Base-by-base conservation (phyloP, 1,139 yeast species). In the Kurtzmaniella natalensis region DNA sequence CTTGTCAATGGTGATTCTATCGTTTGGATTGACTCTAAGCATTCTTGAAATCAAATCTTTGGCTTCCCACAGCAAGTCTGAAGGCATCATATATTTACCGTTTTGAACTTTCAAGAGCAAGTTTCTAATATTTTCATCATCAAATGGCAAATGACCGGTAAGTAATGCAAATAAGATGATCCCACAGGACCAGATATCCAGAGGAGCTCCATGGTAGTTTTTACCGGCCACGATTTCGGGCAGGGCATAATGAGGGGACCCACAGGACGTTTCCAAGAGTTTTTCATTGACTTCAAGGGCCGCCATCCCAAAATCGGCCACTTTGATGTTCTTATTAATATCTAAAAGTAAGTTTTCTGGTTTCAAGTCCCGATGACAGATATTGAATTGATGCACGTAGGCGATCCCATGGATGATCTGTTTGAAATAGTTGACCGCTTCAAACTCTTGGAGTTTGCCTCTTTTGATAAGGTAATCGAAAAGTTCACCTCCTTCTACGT, bases 241-340 rank as follows among this genome's bases (percentile, higher is more conserved):
- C 10, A 96, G 86, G 1, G 98, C 98, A 60, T 92, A 92, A 59
- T 94, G 98, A 16, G 98, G 98, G 16, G 96, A 87, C 1, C 99
- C 99, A 61, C 99, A 92, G 21, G 94, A 82, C 1, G 98, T 92
- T 56, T 92, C 96, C 37, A 94, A 69, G 52, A 92, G 64, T 48
- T 84, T 76, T 47, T 83, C 94, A 37, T 78, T 76, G 26, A 94
- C 81, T 57, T 92, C 98, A 32, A 92, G 66, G 2, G 98, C 98
- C n/a, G 99, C 98, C 98, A 92, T 94, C 26, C 99, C 99, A 57
- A 92, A 92, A 61, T 92, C 99, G 11, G 99, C 98, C 47, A 92
- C 89, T 57, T 92, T 92, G 58, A 92, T 88, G 56, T 86, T 88
- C 44, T 82, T 78, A 55, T 86, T 76, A 55, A 83, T 81, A 61